Percentiles rank a stretch among this genome's conserved stretches.
These are phyloP conservation scores for Nicotiana otophora DNA, from an alignment of 257 asterid species.

Conservation along the genomic window DNA sequence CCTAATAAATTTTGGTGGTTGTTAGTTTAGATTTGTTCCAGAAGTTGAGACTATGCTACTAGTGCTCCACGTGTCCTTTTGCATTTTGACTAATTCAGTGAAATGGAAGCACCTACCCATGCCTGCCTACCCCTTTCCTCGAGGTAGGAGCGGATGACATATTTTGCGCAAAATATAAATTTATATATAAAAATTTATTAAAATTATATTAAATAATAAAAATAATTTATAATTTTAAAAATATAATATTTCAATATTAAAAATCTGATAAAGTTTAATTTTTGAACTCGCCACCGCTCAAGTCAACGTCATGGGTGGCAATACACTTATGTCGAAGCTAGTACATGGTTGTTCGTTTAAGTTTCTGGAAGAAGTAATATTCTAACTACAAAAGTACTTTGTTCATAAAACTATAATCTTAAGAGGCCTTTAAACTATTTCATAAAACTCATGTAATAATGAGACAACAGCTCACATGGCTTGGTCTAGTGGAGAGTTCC, in stretches of 20 bases:
- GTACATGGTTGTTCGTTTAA: background rate
- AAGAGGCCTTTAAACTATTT: too few relatives aligned
- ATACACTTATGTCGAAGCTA: background rate
- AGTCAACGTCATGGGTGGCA: background rate
- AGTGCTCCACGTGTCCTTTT: background rate
- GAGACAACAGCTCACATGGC: too few relatives aligned
- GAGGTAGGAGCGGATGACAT: too few relatives aligned
- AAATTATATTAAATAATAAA: too few relatives aligned
- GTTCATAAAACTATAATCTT: too few relatives aligned
- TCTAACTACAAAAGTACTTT: too few relatives aligned
- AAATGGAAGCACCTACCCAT: background rate
- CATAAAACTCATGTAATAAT: too few relatives aligned
- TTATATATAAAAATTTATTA: too few relatives aligned
- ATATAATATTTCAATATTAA: too few relatives aligned
- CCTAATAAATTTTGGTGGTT: conserved; percentile 21
- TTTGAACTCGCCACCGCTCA: background rate
- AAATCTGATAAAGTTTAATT: too few relatives aligned
- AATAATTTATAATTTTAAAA: too few relatives aligned
- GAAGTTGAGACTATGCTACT: background rate
- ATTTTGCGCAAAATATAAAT: accelerated
- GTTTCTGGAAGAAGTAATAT: background rate
- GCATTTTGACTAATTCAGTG: background rate
- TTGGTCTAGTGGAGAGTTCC: too few relatives aligned
- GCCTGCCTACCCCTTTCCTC: background rate
- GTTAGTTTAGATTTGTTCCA: conserved; percentile 33